Evolutionary conservation across 2,329 filamentous ascomycete species (phyloP).

Genomic region (Canariomyces notabilis): DNA sequence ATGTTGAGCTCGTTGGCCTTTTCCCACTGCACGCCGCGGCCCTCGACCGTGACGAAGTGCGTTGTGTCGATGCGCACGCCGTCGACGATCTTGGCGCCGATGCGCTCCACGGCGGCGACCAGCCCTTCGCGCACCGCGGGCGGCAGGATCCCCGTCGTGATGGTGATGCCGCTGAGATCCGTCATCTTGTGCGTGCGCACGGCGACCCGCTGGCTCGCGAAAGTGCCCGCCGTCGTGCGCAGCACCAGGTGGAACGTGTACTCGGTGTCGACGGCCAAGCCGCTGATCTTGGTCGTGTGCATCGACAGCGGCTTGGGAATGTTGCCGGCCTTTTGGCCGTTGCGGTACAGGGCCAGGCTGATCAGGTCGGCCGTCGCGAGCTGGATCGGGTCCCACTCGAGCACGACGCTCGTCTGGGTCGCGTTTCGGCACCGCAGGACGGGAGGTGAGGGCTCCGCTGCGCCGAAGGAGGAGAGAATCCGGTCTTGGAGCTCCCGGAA

Average conservation of each 20-base stretch:
- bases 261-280: constrained; percentile 91
- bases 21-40: constrained; percentile 85
- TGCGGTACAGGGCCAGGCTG: constrained; percentile 85
- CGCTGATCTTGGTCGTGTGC: constrained; percentile 93
- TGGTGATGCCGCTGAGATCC: constrained; percentile 88
- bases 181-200: constrained; percentile 99
- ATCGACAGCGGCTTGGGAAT: constrained; percentile 85
- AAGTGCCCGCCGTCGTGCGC: constrained; percentile 84
- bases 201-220: constrained; percentile 72
- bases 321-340: constrained; percentile 92
- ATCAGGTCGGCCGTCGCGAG: constrained; percentile 88
- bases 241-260: constrained; percentile 93
- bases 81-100: constrained; percentile 89
- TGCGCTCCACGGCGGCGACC: constrained; percentile 70
- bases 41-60: constrained; percentile 96
- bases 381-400: constrained; percentile 95
- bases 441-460: constrained; percentile 69
- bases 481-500: constrained; percentile 84
- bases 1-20: constrained; percentile 98
- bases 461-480: constrained; percentile 83
- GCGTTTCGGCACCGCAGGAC: constrained; percentile 89
- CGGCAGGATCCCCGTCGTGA: constrained; percentile 84
- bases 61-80: constrained; percentile 93
- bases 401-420: constrained; percentile 95
- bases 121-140: constrained; percentile 67